phyloP scores from a whole-genome alignment of 2,329 filamentous ascomycete genomes.

The Cladosporium sp. region DNA sequence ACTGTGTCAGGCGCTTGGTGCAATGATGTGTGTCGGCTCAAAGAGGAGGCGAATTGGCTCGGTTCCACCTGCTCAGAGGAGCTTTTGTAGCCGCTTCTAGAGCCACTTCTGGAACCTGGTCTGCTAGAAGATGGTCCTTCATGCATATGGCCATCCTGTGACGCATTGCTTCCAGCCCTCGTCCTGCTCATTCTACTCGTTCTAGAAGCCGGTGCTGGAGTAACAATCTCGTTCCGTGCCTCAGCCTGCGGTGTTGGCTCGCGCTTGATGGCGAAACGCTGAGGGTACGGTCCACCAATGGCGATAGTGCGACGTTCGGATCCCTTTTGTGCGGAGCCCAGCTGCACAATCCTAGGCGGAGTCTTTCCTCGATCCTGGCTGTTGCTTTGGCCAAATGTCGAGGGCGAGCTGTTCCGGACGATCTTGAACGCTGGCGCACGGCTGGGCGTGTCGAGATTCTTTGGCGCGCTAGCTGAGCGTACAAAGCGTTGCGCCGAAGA shows the following conservation, averaged over 20 bases:
- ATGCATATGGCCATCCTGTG: conserved; percentile 36
- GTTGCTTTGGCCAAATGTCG: conserved; percentile 27
- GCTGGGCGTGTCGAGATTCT: conserved; percentile 40
- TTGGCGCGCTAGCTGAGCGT: conserved; percentile 32
- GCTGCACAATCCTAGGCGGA: conserved; percentile 40
- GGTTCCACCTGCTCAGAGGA: conserved; percentile 12
- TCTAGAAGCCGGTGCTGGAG: conserved; percentile 40
- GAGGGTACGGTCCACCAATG: conserved; percentile 37
- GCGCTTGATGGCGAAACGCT: conserved; percentile 31
- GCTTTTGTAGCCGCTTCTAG: conserved; percentile 29
- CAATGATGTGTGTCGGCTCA: conserved; percentile 38
- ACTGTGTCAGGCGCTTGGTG: conserved; percentile 54
- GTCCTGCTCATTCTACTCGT: conserved; percentile 34
- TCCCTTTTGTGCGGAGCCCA: conserved; percentile 32
- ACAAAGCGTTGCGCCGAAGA: conserved; percentile 35
- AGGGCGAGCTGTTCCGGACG: conserved; percentile 39
- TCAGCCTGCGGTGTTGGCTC: conserved; percentile 37
- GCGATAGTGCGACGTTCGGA: conserved; percentile 38
- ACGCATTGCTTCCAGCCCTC: conserved; percentile 39
- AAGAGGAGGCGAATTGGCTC: conserved; percentile 25
- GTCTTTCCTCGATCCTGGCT: conserved; percentile 31
- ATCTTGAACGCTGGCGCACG: conserved; percentile 40
- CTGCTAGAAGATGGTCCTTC: conserved; percentile 33
- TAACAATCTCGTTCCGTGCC: conserved; percentile 36
- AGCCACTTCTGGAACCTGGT: conserved; percentile 35